Conservation (phyloP, 2,329 filamentous ascomycete genomes). For the Calonectria leucothoes region DNA sequence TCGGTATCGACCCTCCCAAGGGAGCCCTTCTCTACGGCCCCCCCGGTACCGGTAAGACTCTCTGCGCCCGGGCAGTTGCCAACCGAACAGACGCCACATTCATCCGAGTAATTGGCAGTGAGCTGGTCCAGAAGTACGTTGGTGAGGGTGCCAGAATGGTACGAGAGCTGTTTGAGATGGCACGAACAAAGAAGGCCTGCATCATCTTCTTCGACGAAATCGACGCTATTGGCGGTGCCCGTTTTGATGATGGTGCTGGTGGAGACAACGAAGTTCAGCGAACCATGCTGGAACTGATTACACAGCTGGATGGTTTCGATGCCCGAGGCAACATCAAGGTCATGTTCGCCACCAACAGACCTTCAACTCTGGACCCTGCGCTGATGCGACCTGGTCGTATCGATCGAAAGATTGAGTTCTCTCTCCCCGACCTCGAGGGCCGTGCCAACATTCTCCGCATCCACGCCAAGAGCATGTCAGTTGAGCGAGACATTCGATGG, state of each 20-base stretch:
- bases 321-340: conserved; percentile 98
- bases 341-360: conserved; percentile 98
- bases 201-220: conserved; percentile 99
- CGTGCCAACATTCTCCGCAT: conserved; percentile 98
- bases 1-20: conserved; percentile 99
- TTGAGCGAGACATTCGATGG: conserved; percentile 98
- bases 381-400: conserved; percentile 98
- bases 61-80: conserved; percentile 95
- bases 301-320: conserved; percentile 96
- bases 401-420: conserved; percentile 99
- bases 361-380: conserved; percentile 94
- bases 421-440: conserved; percentile 94
- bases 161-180: conserved; percentile 98
- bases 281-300: conserved; percentile 98
- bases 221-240: conserved; percentile 93
- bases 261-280: conserved; percentile 98
- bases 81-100: conserved; percentile 99
- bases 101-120: conserved; percentile 97
- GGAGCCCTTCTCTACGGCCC: conserved; percentile 96
- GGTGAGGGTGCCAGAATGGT: conserved; percentile 99
- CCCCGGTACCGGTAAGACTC: conserved; percentile 98
- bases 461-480: conserved; percentile 99
- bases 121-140: conserved; percentile 98
- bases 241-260: conserved; percentile 95
- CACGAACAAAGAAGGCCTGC: conserved; percentile 98